phyloP scores from a whole-genome alignment of 2,329 filamentous ascomycete genomes.

The Sordariomycetes sp. region DNA sequence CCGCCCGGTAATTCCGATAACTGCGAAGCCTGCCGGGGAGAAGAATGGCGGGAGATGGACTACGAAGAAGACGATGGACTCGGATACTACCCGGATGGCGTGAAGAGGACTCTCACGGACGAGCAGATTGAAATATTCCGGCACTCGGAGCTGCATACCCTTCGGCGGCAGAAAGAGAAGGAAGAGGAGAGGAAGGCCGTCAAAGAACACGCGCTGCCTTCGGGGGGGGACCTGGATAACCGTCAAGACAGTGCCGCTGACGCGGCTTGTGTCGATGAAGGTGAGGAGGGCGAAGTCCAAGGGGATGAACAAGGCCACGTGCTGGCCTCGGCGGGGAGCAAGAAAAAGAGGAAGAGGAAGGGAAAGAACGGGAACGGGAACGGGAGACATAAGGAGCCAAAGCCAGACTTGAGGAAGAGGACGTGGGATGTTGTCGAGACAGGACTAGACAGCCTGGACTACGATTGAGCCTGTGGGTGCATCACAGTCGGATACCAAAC shows the following conservation, averaged over 20 bases:
- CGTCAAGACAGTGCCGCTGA: neutral
- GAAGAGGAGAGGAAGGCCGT: neutral
- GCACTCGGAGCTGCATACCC: conserved; percentile 71
- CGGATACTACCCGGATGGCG: conserved; percentile 78
- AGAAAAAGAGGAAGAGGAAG: conserved; percentile 24
- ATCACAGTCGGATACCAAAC: neutral
- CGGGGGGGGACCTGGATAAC: neutral
- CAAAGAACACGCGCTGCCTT: neutral
- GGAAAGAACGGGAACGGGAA: conserved; percentile 23
- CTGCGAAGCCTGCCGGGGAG: conserved; percentile 5
- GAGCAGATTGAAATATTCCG: conserved; percentile 86
- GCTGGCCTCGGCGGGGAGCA: conserved; percentile 16
- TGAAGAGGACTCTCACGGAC: conserved; percentile 82
- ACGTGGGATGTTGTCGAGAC: conserved; percentile 57
- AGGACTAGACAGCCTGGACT: conserved; percentile 49
- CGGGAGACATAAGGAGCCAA: conserved; percentile 23
- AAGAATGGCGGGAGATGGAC: conserved; percentile 8
- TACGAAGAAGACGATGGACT: conserved; percentile 48
- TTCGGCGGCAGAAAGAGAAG: conserved; percentile 35
- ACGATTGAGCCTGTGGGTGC: conserved; percentile 34
- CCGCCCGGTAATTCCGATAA: neutral
- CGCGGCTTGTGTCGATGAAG: neutral
- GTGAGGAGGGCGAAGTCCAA: neutral
- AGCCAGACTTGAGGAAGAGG: conserved; percentile 53
- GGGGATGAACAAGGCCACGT: conserved; percentile 1